Base-by-base conservation (phyloP, 352 stramenopile genomes). In the Phytophthora cryptogea region DNA sequence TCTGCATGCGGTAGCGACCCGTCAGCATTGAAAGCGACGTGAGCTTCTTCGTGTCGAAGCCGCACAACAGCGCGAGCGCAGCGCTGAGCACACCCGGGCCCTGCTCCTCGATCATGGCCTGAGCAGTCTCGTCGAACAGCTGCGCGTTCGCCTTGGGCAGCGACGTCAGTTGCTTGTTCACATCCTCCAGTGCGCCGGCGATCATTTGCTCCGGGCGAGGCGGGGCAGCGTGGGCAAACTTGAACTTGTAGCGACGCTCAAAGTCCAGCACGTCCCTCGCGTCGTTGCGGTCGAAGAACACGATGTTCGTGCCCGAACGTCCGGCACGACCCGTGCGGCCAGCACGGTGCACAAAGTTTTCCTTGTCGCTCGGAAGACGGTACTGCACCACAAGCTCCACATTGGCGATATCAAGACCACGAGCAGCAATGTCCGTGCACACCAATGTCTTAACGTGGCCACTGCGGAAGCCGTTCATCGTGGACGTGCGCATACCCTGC, bases 381-480 rank as follows among this genome's bases (percentile, higher is more conserved):
- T 97, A 98, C 70, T 98, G 93, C 28, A 98, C 86, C 36, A 97
- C 90, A n/a, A 96, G 76, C 41, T 97, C 88, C 6, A 97, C 88
- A 50, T 90, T 91, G 35, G 81, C 86, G 52, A 97, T 95, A 43
- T 97, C 89, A 7, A 97, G 79, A 14, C 90, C 90, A 63, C 90
- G 83, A 3, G 89, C 89, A 16, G 89, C 89, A 72, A 97, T 93
- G 48, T 97, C 90, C 28, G 90, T 97, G 59, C 88, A 95, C 43
- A 97, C 85, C 3, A 97, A 66, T 7, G 97, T 97, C 70, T 97
- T 92, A 52, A 99, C 96, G 8, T 86, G 70, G 54, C 96, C 96
- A 27, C 83, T 89, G 45, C 96, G 89, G 85, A 99, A 99, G 16
- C 94, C 94, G 37, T 97, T 88, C 70, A 99, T 95, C 17, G 97